Evolutionary conservation across 495 filamentous ascomycete species (phyloP), one percentile per base, ranked within the genome.

Genomic region (Aspergillus incahuasiensis): DNA sequence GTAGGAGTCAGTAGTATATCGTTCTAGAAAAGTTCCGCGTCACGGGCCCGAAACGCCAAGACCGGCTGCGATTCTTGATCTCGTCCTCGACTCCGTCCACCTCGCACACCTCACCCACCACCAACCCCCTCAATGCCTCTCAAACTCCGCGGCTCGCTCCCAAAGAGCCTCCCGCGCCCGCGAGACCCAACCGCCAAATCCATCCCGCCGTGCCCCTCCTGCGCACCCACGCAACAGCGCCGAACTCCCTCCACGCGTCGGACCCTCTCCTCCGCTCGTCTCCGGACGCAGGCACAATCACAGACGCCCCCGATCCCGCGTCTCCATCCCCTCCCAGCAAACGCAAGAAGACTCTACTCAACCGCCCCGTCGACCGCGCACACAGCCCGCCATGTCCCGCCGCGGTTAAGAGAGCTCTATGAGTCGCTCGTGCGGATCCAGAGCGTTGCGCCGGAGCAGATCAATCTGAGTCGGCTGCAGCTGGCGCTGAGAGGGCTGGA

Each of bases 401-500:
- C 69, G 18, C 67, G 65, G 18, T 68, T 76, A 48, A 66, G 68
- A 44, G 74, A 79, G 51, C 78, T 96, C 12, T 76, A 90, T 59
- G 70, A 78, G 41, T 79, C 84, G 11, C 73, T 95, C 18, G 69
- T 72, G 8, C 75, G 78, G 20, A 72, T 96, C 20, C 78, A 88
- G 58, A 77, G 79, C 54, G 69, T 81, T 39, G 82, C 85, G 21
- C 73, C 81, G 35, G 79, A 79, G 56, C 83, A 85, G 67, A 79
- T 91, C 54, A 88, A 89, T 69, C 75, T 87, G 19, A 87, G 87
- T 54, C 82, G 90, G 60, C 66, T 97, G 49, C 85, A 90, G 63
- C 79, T 97, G 60, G 92, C 91, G 16, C 68, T 91, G 64, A 79
- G 86, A 47, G 90, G 90, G 6, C 73, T 96, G 58, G 82, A 88